Evolutionary conservation across 345 rosid species (phyloP).

Genomic region (Populus tremula): DNA sequence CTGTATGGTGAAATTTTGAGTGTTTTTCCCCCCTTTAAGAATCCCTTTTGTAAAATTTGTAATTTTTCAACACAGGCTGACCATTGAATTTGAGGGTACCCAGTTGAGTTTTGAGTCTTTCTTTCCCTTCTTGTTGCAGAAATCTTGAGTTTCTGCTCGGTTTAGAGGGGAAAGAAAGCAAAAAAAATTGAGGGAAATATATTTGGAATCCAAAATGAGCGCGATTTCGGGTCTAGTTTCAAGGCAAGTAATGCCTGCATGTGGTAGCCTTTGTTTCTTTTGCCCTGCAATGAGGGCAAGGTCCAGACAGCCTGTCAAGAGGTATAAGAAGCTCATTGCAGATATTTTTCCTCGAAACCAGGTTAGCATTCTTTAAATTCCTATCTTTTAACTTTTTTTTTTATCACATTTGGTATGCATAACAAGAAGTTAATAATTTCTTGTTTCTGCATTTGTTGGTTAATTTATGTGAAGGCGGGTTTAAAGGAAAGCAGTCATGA

Average conservation of each 20-base stretch:
- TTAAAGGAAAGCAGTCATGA: background rate
- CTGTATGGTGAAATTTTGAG: background rate
- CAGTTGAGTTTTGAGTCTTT: conserved; percentile 34
- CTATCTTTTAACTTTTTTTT: background rate
- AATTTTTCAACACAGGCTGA: conserved; percentile 37
- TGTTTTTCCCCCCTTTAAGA: background rate
- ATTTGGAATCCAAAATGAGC: conserved; percentile 47
- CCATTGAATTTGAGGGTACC: conserved; percentile 28
- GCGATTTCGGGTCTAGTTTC: conserved; percentile 75
- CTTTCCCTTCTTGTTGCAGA: conserved; percentile 62
- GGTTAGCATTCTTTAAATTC: conserved; percentile 40
- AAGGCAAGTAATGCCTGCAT: conserved; percentile 86
- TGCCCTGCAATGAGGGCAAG: conserved; percentile 87
- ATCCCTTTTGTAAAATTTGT: background rate
- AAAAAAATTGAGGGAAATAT: conserved; percentile 5
- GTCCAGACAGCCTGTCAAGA: conserved; percentile 95
- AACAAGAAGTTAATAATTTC: background rate
- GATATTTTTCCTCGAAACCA: conserved; percentile 78
- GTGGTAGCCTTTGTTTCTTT: conserved; percentile 85
- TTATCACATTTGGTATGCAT: background rate
- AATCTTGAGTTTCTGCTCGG: conserved; percentile 36
- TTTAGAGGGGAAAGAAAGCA: conserved; percentile 64
- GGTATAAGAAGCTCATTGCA: conserved; percentile 94
- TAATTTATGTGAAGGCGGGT: background rate
- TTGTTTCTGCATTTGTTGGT: background rate